A percentile compares a stretch with the other conserved stretches of the same genome.
These are phyloP conservation scores for Viridothelium virens DNA, from an alignment of 495 filamentous ascomycete genomes.

Conservation along the genomic window DNA sequence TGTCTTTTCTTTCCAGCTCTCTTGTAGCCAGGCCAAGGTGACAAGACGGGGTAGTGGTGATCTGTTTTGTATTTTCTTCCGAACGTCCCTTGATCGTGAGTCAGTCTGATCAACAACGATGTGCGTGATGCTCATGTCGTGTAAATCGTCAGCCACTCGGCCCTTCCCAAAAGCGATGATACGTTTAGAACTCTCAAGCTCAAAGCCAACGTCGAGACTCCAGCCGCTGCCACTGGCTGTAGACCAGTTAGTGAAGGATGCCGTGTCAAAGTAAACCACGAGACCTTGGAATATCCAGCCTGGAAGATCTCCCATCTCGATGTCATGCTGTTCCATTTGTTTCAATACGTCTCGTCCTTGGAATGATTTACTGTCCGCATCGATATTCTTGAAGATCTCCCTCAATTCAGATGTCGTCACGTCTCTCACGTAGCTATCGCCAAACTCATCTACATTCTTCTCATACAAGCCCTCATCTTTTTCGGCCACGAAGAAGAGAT, in stretches of 20 bases:
- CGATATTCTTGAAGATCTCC: constrained; percentile 45
- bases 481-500: constrained; percentile 50
- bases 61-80: constrained; percentile 32
- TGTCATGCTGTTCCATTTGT: constrained; percentile 51
- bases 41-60: constrained; percentile 63
- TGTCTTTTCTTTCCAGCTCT: constrained; percentile 73
- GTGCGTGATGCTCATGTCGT: constrained; percentile 54
- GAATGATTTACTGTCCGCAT: constrained; percentile 27
- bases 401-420: constrained; percentile 57
- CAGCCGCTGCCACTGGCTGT: not conserved
- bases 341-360: constrained; percentile 32
- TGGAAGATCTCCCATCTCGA: constrained; percentile 42
- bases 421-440: constrained; percentile 78
- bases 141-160: constrained; percentile 39
- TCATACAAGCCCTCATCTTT: constrained; percentile 41
- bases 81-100: constrained; percentile 38
- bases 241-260: not conserved
- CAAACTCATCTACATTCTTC: constrained; percentile 61
- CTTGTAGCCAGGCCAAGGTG: constrained; percentile 60
- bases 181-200: constrained; percentile 31
- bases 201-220: not conserved
- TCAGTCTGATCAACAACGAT: constrained; percentile 45
- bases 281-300: constrained; percentile 64
- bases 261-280: constrained; percentile 46
- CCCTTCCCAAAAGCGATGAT: constrained; percentile 61